phyloP scores from a whole-genome alignment of 495 filamentous ascomycete genomes.

The Lophium mytilinum region DNA sequence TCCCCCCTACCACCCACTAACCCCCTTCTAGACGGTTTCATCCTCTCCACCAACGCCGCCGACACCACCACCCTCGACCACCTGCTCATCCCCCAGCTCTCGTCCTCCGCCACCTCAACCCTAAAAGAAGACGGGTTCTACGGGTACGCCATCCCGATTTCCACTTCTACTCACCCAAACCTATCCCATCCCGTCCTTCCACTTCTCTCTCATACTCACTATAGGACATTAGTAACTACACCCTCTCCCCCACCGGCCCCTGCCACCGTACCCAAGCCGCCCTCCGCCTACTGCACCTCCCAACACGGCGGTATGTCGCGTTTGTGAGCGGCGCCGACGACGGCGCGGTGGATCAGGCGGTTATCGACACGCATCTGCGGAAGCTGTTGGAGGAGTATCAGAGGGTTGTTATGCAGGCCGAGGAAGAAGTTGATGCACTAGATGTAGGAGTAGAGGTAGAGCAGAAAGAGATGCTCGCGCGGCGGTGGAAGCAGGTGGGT shows the following conservation, averaged over 20 bases:
- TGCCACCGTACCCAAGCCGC: constrained; percentile 24
- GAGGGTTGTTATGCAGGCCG: constrained; percentile 4
- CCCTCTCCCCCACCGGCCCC: background rate
- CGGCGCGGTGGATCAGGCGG: constrained; percentile 5
- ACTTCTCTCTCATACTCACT: background rate
- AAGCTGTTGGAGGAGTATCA: constrained; percentile 8
- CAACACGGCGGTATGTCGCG: constrained; percentile 8
- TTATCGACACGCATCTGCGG: constrained; percentile 1
- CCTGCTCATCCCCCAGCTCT: constrained; percentile 43
- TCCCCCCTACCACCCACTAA: background rate
- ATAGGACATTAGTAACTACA: constrained; percentile 12
- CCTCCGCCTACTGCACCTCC: constrained; percentile 11
- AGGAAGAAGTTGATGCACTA: constrained; percentile 7
- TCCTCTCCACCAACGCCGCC: constrained; percentile 54
- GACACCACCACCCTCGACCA: constrained; percentile 65
- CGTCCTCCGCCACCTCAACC: background rate
- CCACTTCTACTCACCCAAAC: background rate
- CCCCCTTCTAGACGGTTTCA: constrained; percentile 58
- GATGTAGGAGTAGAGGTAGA: background rate
- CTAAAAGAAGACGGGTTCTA: constrained; percentile 20
- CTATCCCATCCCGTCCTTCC: background rate
- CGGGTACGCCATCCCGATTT: background rate
- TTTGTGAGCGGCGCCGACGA: constrained; percentile 16
- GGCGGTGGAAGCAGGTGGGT: constrained; percentile 17
- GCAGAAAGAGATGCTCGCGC: constrained; percentile 14